Conservation (phyloP, 2,329 filamentous ascomycete species). For the Ophiostoma fasciatum region DNA sequence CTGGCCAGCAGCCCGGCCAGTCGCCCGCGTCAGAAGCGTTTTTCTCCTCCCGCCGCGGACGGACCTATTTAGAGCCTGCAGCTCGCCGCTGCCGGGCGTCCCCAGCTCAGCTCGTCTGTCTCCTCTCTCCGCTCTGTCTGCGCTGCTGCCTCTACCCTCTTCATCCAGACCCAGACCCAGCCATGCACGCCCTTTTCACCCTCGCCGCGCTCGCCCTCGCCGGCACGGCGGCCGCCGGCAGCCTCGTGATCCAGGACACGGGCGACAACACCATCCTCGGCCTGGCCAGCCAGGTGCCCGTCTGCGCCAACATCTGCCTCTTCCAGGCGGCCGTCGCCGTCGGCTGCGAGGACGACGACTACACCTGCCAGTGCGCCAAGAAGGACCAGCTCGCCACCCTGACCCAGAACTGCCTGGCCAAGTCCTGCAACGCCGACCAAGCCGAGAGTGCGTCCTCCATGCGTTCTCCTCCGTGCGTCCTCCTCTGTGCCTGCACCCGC, state of each 20-base stretch:
- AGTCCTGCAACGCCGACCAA: constrained; percentile 9
- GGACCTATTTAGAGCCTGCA: too few relatives aligned
- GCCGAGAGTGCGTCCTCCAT: too few relatives aligned
- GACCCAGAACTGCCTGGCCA: constrained; percentile 8
- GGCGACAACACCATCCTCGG: constrained; percentile 20
- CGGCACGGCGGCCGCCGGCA: background rate
- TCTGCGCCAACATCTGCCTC: constrained; percentile 11
- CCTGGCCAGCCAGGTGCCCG: constrained; percentile 23
- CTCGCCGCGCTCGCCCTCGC: background rate
- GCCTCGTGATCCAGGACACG: constrained; percentile 2
- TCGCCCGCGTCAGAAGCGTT: too few relatives aligned
- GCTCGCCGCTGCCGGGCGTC: too few relatives aligned
- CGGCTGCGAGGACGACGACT: constrained; percentile 9
- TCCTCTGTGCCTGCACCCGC: too few relatives aligned
- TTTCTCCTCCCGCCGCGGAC: too few relatives aligned
- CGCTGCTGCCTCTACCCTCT: too few relatives aligned
- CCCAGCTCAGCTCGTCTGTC: too few relatives aligned
- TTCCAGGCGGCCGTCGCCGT: constrained; percentile 8
- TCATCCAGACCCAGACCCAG: background rate
- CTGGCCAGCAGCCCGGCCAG: too few relatives aligned
- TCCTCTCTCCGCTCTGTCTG: too few relatives aligned
- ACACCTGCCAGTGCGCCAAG: constrained; percentile 11
- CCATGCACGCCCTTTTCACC: background rate
- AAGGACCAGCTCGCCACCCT: constrained; percentile 5
- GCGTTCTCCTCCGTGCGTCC: too few relatives aligned